Base-by-base conservation (phyloP, 208 protist species). In the Blastocrithidia nonstop region DNA sequence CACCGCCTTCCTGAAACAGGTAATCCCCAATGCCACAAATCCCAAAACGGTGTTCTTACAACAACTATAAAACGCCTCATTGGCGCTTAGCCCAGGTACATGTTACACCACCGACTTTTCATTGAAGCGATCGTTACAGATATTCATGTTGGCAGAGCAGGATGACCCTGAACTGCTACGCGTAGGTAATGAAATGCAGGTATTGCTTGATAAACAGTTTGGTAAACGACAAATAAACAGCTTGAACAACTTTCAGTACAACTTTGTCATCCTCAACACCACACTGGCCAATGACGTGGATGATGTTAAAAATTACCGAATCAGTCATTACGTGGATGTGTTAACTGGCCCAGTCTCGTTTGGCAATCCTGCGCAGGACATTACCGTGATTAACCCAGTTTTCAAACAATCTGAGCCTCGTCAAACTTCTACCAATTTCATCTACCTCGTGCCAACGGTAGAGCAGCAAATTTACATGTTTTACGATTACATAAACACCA, bases 381-480 rank as follows among this genome's bases (percentile, higher is more conserved):
- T 43, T 17, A 17, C 50, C 5, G 43, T 77, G 17, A 22, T 68
- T 8, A 51, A 71, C 22, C 59, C 57, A 15, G 42, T 67, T 21
- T 57, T 39, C 41, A 3, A 22, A 2, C 36, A 23, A 27, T 27
- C 62, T 5, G 6, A 26, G 7, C 29, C 39, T 21, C 39, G 37
- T 47, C 23, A 36, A 19, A 28, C 28, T 19, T 6, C 36, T 11
- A 27, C 28, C 9, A 55, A 60, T 37, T 33, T 62, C 9, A 50
- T 71, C 33, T 23, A 36, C 4, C 33, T 74, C 15, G 50, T 50
- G 44, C 67, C 65, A 3, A 82, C 67, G 17, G 9, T 68, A 15
- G 60, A 76, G 40, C 72, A 77, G 68, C 38, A 74, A 42, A 32
- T 77, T 19, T 77, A 57, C 46, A 40, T 73, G 0, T n/a, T 70